Percentiles rank a stretch among this genome's conserved stretches.
These are phyloP conservation scores for Cladophialophora psammophila DNA, from an alignment of 2,329 filamentous ascomycete genomes.

Conservation along the genomic window DNA sequence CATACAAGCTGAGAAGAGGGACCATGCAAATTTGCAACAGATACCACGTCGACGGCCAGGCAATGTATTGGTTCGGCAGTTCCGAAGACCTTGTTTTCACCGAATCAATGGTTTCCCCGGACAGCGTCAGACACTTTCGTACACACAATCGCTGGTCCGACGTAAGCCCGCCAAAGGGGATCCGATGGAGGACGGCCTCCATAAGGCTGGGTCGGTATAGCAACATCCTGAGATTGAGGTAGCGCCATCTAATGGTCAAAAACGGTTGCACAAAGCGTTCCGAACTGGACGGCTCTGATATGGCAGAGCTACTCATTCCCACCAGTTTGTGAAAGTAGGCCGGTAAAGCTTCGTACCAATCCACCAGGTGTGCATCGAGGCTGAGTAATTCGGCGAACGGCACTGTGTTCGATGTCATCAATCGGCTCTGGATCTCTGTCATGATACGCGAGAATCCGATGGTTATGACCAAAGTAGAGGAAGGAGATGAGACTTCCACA, in stretches of 20 bases:
- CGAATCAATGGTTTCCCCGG: conserved; percentile 24
- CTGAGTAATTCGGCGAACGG: conserved; percentile 25
- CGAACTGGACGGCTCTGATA: background rate
- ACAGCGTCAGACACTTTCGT: conserved; percentile 25
- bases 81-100: conserved; percentile 20
- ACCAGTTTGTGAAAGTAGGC: conserved; percentile 19
- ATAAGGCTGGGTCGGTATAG: conserved; percentile 37
- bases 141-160: conserved; percentile 31
- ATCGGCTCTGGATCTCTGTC: conserved; percentile 21
- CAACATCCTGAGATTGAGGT: conserved; percentile 39
- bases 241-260: conserved; percentile 35
- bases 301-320: background rate
- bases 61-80: conserved; percentile 30
- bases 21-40: conserved; percentile 37
- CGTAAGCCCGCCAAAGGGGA: conserved; percentile 23
- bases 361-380: conserved; percentile 28
- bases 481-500: conserved; percentile 2
- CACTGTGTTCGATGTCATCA: conserved; percentile 17
- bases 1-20: conserved; percentile 30
- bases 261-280: conserved; percentile 24
- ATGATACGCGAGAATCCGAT: conserved; percentile 28
- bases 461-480: conserved; percentile 18
- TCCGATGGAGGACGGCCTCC: conserved; percentile 33
- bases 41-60: conserved; percentile 36
- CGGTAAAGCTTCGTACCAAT: conserved; percentile 27